phyloP scores from a whole-genome alignment of 352 stramenopile genomes.

The Halophytophthora polymorphica region DNA sequence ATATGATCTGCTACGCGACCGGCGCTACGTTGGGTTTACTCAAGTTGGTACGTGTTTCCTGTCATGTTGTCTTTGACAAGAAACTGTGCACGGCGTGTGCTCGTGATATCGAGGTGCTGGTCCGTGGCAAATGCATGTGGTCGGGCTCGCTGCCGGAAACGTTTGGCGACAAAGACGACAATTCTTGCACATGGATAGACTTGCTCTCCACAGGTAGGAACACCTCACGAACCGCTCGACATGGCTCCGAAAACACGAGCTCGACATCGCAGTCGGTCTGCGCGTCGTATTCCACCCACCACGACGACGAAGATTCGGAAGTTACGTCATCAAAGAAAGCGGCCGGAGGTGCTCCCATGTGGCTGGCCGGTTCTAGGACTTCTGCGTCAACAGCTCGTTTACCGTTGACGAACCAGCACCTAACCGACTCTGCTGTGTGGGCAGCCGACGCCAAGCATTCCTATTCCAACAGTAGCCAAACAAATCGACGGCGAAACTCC shows the following conservation, averaged over 20 bases:
- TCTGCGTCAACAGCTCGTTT: slow-evolving; percentile 8
- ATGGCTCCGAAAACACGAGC: neutral
- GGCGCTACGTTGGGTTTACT: neutral
- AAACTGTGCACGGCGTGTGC: slow-evolving; percentile 45
- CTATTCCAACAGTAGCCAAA: slow-evolving; percentile 4
- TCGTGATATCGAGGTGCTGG: slow-evolving; percentile 64
- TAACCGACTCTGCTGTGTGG: slow-evolving; percentile 2
- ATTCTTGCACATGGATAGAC: slow-evolving; percentile 65
- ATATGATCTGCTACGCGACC: no score
- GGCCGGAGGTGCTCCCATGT: slow-evolving; percentile 16
- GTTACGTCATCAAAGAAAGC: slow-evolving; percentile 1
- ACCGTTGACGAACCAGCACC: slow-evolving; percentile 5
- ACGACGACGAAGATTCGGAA: no score
- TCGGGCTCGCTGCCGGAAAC: slow-evolving; percentile 71
- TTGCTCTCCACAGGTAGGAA: slow-evolving; percentile 37
- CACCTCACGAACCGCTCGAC: slow-evolving; percentile 21
- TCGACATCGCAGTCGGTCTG: no score
- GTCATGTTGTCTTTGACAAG: slow-evolving; percentile 6
- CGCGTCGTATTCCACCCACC: no score
- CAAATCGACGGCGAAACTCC: slow-evolving; percentile 18
- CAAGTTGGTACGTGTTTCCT: neutral
- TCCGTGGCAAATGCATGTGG: slow-evolving; percentile 64
- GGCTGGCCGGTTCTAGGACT: slow-evolving; percentile 2
- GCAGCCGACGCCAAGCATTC: slow-evolving; percentile 17
- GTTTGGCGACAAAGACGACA: slow-evolving; percentile 65